Evolutionary conservation across 2,329 filamentous ascomycete genomes (phyloP).

Genomic region (Verticillium nonalfalfae): DNA sequence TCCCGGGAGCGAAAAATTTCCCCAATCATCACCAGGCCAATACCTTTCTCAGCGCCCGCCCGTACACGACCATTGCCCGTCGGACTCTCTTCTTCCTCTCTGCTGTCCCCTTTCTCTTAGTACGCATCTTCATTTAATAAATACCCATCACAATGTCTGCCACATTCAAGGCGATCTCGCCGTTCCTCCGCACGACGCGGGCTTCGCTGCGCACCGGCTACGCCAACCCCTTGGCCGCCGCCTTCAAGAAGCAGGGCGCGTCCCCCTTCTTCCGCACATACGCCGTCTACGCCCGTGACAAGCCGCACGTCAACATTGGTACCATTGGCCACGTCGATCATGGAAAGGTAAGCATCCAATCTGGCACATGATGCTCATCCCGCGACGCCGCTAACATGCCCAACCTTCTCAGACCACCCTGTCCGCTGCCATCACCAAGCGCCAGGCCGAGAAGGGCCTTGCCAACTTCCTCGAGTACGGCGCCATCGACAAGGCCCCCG

Average conservation of each 20-base stretch:
- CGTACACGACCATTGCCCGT: constrained; percentile 4
- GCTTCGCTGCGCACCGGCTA: constrained; percentile 63
- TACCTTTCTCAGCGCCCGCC: neutral
- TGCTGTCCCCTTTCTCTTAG: constrained; percentile 14
- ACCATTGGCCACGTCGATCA: constrained; percentile 99
- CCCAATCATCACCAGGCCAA: constrained; percentile 2
- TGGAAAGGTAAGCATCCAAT: constrained; percentile 67
- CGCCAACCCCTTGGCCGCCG: constrained; percentile 71
- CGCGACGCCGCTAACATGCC: constrained; percentile 6
- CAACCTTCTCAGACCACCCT: constrained; percentile 70
- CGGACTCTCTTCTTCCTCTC: constrained; percentile 8
- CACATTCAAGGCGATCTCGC: constrained; percentile 70
- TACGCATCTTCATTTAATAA: constrained; percentile 15
- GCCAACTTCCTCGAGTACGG: constrained; percentile 97
- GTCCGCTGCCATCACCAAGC: constrained; percentile 97
- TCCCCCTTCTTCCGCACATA: constrained; percentile 58
- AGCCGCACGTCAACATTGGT: constrained; percentile 99
- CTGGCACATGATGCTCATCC: neutral
- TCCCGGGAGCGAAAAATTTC: constrained; percentile 1
- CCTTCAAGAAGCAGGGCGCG: constrained; percentile 55
- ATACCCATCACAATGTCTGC: constrained; percentile 61
- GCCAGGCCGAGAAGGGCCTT: constrained; percentile 89
- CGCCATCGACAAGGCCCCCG: constrained; percentile 96
- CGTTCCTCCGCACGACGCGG: constrained; percentile 77
- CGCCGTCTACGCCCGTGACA: constrained; percentile 75